These are phyloP conservation scores for Danielia reshetovae DNA, from an alignment of 805 yeast species.

Conservation along the genomic window DNA sequence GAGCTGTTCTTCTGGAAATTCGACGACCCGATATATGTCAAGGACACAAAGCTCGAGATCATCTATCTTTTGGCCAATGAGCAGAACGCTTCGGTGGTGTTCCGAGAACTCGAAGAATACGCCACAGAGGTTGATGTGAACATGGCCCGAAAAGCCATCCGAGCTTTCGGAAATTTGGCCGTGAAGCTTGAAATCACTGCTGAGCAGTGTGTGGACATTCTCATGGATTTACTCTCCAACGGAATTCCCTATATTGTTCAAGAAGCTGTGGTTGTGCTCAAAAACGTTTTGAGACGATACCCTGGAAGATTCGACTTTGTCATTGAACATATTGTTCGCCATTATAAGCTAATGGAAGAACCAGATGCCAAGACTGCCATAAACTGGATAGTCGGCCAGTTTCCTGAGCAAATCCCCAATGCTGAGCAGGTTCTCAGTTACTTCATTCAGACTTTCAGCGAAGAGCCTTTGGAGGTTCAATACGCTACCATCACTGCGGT, in stretches of 20 bases:
- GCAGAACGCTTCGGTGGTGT: conserved; percentile 53
- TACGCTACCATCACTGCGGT: conserved; percentile 68
- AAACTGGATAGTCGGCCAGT: conserved; percentile 83
- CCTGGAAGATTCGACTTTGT: conserved; percentile 49
- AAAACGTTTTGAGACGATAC: conserved; percentile 72
- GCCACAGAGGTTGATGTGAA: conserved; percentile 83
- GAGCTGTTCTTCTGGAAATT: conserved; percentile 76
- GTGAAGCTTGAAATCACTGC: conserved; percentile 66
- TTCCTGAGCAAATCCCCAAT: conserved; percentile 45
- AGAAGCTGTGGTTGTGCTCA: conserved; percentile 72
- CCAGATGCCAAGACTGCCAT: conserved; percentile 75
- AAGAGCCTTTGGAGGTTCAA: conserved; percentile 73
- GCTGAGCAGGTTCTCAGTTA: conserved; percentile 38
- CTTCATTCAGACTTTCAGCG: conserved; percentile 45
- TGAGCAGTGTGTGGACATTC: conserved; percentile 56
- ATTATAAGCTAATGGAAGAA: conserved; percentile 53
- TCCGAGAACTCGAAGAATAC: conserved; percentile 77
- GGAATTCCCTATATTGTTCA: conserved; percentile 74
- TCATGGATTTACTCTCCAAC: conserved; percentile 56
- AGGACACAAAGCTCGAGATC: conserved; percentile 86
- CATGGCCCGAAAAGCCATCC: conserved; percentile 81
- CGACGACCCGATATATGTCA: conserved; percentile 83
- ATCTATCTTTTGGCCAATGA: conserved; percentile 74
- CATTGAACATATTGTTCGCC: conserved; percentile 25
- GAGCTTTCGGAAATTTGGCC: conserved; percentile 88